Evolutionary conservation across 768 basidiomycete species (phyloP).

Genomic region (Pleurotus tuber-regium): DNA sequence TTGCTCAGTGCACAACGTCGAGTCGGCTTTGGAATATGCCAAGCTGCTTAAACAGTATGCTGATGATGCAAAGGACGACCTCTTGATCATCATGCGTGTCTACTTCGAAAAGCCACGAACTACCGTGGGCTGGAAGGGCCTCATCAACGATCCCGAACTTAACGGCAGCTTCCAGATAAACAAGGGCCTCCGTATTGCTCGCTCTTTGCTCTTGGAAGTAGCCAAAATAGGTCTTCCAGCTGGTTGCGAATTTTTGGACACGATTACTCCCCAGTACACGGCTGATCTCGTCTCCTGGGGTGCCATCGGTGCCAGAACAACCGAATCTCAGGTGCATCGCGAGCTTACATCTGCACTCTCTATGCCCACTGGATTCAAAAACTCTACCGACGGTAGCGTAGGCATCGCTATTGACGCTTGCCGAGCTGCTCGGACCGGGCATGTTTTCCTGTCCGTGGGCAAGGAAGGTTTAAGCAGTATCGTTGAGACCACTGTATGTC

Average conservation of each 20-base stretch:
- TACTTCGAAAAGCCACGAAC: constrained; percentile 97
- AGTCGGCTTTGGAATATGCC: constrained; percentile 87
- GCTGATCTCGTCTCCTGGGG: constrained; percentile 88
- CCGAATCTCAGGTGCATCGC: constrained; percentile 95
- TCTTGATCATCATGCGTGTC: constrained; percentile 93
- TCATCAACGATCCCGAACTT: constrained; percentile 93
- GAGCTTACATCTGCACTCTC: constrained; percentile 95
- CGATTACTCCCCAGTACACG: constrained; percentile 75
- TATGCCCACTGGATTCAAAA: constrained; percentile 99
- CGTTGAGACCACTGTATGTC: constrained; percentile 62
- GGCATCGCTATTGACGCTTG: constrained; percentile 95
- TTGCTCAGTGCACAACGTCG: constrained; percentile 91
- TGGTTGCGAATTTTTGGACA: constrained; percentile 90
- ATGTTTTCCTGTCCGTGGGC: constrained; percentile 95
- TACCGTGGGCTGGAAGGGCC: constrained; percentile 97
- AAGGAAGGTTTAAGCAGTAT: constrained; percentile 95
- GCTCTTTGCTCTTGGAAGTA: constrained; percentile 89
- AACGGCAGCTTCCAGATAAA: constrained; percentile 96
- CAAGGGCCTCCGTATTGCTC: constrained; percentile 87
- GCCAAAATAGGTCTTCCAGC: constrained; percentile 89
- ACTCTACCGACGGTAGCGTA: constrained; percentile 94
- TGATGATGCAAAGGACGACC: constrained; percentile 65
- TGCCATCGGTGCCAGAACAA: constrained; percentile 96
- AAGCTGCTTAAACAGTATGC: constrained; percentile 77
- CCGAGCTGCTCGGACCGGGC: constrained; percentile 87